Evolutionary conservation across 495 filamentous ascomycete species (phyloP).

Genomic region (Tuber calosporum): DNA sequence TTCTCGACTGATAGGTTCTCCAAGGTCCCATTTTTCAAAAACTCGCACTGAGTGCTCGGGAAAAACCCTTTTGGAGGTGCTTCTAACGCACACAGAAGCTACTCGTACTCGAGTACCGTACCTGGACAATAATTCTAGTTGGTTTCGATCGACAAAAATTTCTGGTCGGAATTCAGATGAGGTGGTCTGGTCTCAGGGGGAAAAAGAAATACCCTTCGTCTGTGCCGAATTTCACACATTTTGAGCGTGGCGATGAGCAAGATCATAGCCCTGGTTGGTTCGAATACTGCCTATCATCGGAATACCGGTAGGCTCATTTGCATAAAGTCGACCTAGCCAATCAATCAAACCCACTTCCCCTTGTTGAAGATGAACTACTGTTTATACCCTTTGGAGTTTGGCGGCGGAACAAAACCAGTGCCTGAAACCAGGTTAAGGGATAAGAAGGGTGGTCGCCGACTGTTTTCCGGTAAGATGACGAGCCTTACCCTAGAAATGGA

Average conservation of each 20-base stretch:
- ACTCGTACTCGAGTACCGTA: too few species aligned
- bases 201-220: background rate
- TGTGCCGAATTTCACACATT: too few species aligned
- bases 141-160: background rate
- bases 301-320: too few species aligned
- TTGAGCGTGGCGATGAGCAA: too few species aligned
- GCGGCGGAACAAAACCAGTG: too few species aligned
- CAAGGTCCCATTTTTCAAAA: background rate
- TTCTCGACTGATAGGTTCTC: background rate
- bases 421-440: too few species aligned
- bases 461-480: background rate
- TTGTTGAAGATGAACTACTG: too few species aligned
- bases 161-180: background rate
- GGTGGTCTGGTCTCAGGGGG: background rate
- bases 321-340: too few species aligned
- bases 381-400: too few species aligned
- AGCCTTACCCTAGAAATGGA: background rate
- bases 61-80: background rate
- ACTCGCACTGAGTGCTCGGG: background rate
- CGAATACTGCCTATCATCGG: too few species aligned
- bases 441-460: slow-evolving; percentile 3
- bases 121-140: background rate
- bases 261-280: too few species aligned
- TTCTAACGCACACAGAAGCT: background rate
- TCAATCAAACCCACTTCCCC: too few species aligned